phyloP scores from a whole-genome alignment of 176 grass and related monocot species.

The Bromus sterilis region DNA sequence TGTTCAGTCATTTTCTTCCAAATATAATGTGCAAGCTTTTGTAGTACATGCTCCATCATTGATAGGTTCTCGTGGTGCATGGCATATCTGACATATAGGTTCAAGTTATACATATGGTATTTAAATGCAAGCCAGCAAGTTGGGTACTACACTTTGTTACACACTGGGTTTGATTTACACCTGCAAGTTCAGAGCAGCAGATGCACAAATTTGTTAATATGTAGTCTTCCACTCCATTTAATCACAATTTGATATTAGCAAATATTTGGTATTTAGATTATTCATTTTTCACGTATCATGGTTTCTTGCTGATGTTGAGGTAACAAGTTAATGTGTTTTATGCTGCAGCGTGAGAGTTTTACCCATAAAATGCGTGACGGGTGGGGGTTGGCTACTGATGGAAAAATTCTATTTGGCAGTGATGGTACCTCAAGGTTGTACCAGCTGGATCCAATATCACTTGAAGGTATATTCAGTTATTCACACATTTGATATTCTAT shows the following conservation, averaged over 20 bases:
- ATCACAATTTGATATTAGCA: background rate
- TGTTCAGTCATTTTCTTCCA: background rate
- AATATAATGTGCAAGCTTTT: background rate
- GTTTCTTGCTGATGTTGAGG: background rate
- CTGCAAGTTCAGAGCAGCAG: background rate
- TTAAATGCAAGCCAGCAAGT: background rate
- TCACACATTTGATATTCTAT: constrained; percentile 7
- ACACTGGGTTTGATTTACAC: background rate
- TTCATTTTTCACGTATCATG: background rate
- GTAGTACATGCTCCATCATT: background rate
- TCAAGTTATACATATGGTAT: background rate
- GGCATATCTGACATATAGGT: background rate
- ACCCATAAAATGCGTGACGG: constrained; percentile 84
- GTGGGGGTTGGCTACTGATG: constrained; percentile 89
- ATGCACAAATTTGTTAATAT: background rate
- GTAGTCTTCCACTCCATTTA: background rate
- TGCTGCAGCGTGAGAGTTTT: constrained; percentile 51
- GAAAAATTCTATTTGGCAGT: constrained; percentile 78
- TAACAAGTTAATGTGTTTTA: background rate
- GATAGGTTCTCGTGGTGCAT: background rate
- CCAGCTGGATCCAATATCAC: constrained; percentile 54
- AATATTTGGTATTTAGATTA: background rate
- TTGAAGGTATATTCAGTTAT: constrained; percentile 34
- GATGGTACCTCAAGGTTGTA: constrained; percentile 86
- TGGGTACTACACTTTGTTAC: background rate